These are phyloP conservation scores for Halenospora varia DNA, from an alignment of 495 filamentous ascomycete species.

Conservation along the genomic window DNA sequence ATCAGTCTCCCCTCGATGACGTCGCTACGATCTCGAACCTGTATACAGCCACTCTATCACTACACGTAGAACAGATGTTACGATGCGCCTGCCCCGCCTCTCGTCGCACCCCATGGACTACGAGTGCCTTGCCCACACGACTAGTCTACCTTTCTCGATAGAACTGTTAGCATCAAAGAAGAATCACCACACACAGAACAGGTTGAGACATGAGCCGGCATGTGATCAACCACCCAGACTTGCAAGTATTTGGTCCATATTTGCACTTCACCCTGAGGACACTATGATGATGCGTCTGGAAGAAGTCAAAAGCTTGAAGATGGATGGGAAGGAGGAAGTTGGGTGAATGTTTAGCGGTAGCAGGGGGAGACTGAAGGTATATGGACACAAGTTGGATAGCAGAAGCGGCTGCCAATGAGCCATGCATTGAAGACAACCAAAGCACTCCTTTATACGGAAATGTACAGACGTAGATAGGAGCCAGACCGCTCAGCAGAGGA, in stretches of 20 bases:
- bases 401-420: constrained; percentile 19
- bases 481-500: constrained; percentile 9
- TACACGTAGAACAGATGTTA: constrained; percentile 5
- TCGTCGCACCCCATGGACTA: constrained; percentile 1
- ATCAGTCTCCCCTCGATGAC: constrained; percentile 1
- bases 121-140: constrained; percentile 4
- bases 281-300: constrained; percentile 11
- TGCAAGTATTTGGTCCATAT: constrained; percentile 12
- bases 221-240: constrained; percentile 1
- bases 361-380: constrained; percentile 15
- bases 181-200: constrained; percentile 11
- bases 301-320: constrained; percentile 9
- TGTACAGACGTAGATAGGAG: constrained; percentile 15
- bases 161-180: constrained; percentile 3
- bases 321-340: constrained; percentile 3
- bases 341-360: constrained; percentile 5
- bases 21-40: constrained; percentile 1
- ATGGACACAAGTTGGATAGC: constrained; percentile 15
- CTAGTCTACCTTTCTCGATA: background rate
- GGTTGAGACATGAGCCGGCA: constrained; percentile 10
- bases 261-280: constrained; percentile 5
- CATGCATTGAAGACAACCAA: constrained; percentile 4
- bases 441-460: constrained; percentile 17
- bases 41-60: constrained; percentile 3
- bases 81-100: background rate